Evolutionary conservation across 2,329 filamentous ascomycete genomes (phyloP), one percentile per base, ranked within the genome.

Genomic region (Byssoonygena ceratinophila): DNA sequence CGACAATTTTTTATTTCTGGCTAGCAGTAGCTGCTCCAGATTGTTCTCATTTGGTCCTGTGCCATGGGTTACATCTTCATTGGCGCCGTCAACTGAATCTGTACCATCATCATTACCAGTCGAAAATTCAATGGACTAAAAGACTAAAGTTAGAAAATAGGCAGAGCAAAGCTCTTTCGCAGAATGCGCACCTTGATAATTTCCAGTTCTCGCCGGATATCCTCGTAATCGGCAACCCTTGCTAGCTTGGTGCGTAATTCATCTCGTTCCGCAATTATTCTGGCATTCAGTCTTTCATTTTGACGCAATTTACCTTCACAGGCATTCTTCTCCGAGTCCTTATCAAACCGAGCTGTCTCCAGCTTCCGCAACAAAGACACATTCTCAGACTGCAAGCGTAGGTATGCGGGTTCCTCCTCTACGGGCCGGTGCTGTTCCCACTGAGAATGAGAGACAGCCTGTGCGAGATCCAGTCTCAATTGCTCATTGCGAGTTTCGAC

Each of bases 401-500:
- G 82, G 68, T 88, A 95, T 25, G 79, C 78, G 1, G 92, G 90
- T 60, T 98, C 90, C 60, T 97, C 91, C 65, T 98, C 90, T 22
- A 92, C 75, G 0, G 80, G 76, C 9, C 75, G 73, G 18, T 75
- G 68, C 29, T 78, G 77, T 27, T 80, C 75, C 45, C 68, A 57
- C 50, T 84, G 76, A 53, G 83, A 71, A 54, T 84, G 80, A 1
- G 88, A 90, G 55, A 89, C 87, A 44, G 86, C 83, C 64, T 96
- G 90, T 14, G 91, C 94, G 52, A 98, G 77, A 61, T 98, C 90
- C 25, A 96, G 71, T 46, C 90, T 81, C 61, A 98, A 72, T 64
- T 96, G 89, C 68, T 98, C 92, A 65, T 98, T 98, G 51, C 92
- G 83, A 11, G 87, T 86, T 68, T 97, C 89, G 6, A 97, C 81